Evolutionary conservation across 2,329 filamentous ascomycete genomes (phyloP).

Genomic region (Diaporthe ilicicola): DNA sequence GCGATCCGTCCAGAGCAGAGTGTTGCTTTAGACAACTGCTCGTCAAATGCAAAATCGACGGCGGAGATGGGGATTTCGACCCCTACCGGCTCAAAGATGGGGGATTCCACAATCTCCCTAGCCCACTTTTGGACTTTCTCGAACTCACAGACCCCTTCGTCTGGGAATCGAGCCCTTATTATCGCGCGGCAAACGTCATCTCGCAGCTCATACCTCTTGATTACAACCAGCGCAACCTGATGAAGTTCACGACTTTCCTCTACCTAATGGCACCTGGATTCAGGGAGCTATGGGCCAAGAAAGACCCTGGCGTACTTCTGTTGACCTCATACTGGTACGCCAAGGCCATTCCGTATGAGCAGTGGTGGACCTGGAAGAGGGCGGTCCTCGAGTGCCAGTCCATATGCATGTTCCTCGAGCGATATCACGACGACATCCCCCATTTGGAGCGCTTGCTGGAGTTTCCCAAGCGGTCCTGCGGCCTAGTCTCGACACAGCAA

Average conservation of each 20-base stretch:
- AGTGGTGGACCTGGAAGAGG: conserved; percentile 59
- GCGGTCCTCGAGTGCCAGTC: conserved; percentile 58
- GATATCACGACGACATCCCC: conserved; percentile 32
- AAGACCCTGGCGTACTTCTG: conserved; percentile 62
- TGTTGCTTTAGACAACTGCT: conserved; percentile 35
- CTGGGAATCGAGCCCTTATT: conserved; percentile 43
- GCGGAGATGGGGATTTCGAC: not conserved
- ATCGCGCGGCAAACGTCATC: conserved; percentile 46
- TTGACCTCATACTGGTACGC: conserved; percentile 67
- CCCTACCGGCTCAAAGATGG: conserved; percentile 34
- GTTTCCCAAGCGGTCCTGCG: conserved; percentile 33
- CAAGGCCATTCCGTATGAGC: conserved; percentile 49
- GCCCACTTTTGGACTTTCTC: conserved; percentile 43
- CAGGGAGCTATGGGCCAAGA: conserved; percentile 53
- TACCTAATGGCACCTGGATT: conserved; percentile 54
- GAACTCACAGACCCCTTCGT: conserved; percentile 36
- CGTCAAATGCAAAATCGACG: not conserved
- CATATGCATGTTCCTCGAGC: conserved; percentile 52
- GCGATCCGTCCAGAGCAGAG: conserved; percentile 53
- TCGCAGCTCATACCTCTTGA: conserved; percentile 47
- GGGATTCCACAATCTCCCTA: conserved; percentile 41
- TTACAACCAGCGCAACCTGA: conserved; percentile 49
- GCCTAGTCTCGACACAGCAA: conserved; percentile 1
- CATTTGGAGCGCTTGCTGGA: conserved; percentile 31
- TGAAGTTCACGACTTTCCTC: conserved; percentile 58